A percentile compares a stretch with the other conserved stretches of the same genome.
Evolutionary conservation across 2,329 filamentous ascomycete genomes (phyloP).

Genomic region (Alternaria angustiovoidea): DNA sequence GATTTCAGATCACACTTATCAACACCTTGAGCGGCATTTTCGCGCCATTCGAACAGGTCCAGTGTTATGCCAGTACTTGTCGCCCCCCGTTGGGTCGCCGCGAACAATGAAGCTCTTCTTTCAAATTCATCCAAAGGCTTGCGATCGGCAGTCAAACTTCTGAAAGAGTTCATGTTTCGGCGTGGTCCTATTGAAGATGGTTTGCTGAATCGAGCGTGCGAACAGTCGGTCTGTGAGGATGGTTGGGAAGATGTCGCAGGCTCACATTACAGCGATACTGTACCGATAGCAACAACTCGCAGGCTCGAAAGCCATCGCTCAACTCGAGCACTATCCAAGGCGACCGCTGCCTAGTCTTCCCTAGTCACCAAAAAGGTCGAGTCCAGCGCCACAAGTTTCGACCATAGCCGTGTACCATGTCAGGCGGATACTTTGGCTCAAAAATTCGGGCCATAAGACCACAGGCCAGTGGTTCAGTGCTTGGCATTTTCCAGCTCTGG

Average conservation of each 20-base stretch:
- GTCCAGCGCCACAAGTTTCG: neutral
- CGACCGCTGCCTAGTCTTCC: neutral
- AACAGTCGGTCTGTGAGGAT: no score
- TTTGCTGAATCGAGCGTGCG: no score
- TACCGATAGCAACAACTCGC: neutral
- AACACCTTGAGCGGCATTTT: slow-evolving; percentile 13
- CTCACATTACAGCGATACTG: neutral
- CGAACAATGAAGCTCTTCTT: neutral
- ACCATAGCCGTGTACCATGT: neutral
- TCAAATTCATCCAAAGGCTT: slow-evolving; percentile 23
- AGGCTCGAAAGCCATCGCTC: neutral
- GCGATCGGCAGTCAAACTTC: slow-evolving; percentile 23
- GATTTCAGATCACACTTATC: slow-evolving; percentile 13
- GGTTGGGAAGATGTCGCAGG: neutral
- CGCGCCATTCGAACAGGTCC: slow-evolving; percentile 34
- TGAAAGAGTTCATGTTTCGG: slow-evolving; percentile 6
- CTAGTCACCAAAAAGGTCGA: neutral
- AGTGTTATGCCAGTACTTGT: neutral
- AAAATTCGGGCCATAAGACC: neutral
- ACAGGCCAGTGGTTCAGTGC: neutral
- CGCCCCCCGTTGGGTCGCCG: neutral
- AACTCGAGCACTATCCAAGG: neutral
- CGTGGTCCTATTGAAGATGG: no score
- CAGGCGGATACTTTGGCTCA: no score
- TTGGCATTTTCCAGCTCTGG: slow-evolving; percentile 12